Evolutionary conservation across 2,329 filamentous ascomycete species (phyloP).

Genomic region (Neurospora crassa): DNA sequence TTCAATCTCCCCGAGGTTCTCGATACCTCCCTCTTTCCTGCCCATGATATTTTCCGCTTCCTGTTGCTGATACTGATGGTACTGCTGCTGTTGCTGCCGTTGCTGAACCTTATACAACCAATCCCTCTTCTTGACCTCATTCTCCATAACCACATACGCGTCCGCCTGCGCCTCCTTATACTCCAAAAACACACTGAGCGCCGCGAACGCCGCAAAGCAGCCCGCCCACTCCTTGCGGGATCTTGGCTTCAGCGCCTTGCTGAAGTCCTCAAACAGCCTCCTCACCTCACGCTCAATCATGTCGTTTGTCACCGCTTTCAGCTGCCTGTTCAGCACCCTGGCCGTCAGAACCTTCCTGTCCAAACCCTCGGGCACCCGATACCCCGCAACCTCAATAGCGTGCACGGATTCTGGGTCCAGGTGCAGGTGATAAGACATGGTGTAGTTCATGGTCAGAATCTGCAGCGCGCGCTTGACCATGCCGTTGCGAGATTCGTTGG

Average conservation of each 20-base stretch:
- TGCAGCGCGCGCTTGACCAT: conserved; percentile 44
- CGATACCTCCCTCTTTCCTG: background rate
- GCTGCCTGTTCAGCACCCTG: conserved; percentile 44
- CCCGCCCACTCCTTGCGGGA: conserved; percentile 44
- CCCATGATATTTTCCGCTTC: background rate
- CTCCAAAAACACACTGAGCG: conserved; percentile 51
- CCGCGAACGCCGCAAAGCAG: conserved; percentile 45
- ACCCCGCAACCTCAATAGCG: background rate
- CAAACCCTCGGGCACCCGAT: background rate
- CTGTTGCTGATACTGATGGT: background rate
- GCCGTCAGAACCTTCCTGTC: conserved; percentile 33
- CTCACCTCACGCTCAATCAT: conserved; percentile 42
- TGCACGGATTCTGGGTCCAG: conserved; percentile 26
- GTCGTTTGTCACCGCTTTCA: conserved; percentile 49
- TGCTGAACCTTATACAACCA: background rate
- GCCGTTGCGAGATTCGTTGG: conserved; percentile 30
- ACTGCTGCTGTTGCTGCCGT: background rate
- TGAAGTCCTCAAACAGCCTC: conserved; percentile 42
- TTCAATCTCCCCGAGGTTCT: background rate
- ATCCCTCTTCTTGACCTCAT: conserved; percentile 24
- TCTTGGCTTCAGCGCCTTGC: conserved; percentile 44
- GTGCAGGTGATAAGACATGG: conserved; percentile 45
- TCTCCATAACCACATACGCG: conserved; percentile 40
- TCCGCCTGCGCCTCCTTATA: conserved; percentile 43
- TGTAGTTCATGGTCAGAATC: conserved; percentile 48